Base-by-base conservation (phyloP, 2,329 filamentous ascomycete genomes). In the Venturia oleaginea region DNA sequence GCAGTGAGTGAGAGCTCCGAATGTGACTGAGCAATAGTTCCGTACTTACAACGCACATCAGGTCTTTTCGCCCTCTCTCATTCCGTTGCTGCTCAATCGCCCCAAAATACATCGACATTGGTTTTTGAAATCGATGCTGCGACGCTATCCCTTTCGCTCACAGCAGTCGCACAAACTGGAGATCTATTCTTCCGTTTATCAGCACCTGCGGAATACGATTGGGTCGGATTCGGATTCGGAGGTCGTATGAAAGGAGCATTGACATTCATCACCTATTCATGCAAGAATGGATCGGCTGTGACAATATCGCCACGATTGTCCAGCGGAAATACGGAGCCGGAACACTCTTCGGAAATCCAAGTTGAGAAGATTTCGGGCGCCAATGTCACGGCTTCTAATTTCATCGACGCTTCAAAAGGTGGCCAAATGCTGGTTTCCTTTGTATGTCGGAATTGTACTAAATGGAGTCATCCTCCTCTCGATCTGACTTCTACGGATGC, bases 141-240 rank as follows among this genome's bases (percentile, higher is more conserved):
- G 27, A 70, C 69, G 61, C 59, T 70, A 17, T 69, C 67, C 7
- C 68, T 71, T 48, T 66, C 68, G 5, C 60, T 68, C 10, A 68
- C 66, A 0, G 65, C 68, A 1, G 68, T 69, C 17, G 59, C 61
- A 7, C 64, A 67, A 40, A 77, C 76, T 64, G 75, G 77, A 65
- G 73, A 84, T 68, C 70, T 85, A 51, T 84, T 79, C 73, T 83
- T 86, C 71, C 79, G 79, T 22, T 68, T 86, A 19, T 78, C 79
- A 65, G 79, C 81, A 51, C 76, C 79, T 40, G 74, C 71, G 48
- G 70, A 71, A 8, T 73, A 77, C 48, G 77, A 79, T 37, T 86
- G 83, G 83, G 79, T 78, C 51, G 81, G 80, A 65, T 71, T 86
- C 55, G 84, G 84, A 43, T 77, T 85, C 46, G 84, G 84, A 55